phyloP scores from a whole-genome alignment of 2,329 filamentous ascomycete species.

The Endoconidiophora laricicola region DNA sequence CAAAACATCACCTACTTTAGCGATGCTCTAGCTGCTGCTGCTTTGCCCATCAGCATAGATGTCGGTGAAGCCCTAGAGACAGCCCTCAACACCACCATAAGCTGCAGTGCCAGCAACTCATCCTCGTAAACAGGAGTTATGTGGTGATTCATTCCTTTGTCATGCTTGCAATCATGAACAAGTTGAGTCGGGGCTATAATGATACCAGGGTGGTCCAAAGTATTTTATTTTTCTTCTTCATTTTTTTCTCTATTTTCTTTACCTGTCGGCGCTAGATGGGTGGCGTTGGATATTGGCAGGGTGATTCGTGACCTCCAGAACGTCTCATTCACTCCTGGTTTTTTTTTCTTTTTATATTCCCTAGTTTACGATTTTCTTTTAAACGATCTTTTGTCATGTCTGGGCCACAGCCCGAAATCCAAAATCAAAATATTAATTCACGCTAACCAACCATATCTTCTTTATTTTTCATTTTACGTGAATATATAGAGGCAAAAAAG shows the following conservation, averaged over 20 bases:
- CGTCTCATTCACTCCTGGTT: not conserved
- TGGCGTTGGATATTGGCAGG: not conserved
- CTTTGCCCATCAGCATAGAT: conserved; percentile 36
- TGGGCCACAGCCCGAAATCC: too few species aligned
- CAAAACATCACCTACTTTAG: conserved; percentile 39
- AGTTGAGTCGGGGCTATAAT: too few species aligned
- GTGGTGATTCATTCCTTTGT: too few species aligned
- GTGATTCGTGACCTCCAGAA: not conserved
- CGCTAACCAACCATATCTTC: too few species aligned
- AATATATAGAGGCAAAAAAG: too few species aligned
- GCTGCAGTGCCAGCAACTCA: conserved; percentile 3
- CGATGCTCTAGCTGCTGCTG: conserved; percentile 33
- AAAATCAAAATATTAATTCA: too few species aligned
- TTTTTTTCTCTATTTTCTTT: not conserved
- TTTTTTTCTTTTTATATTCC: not conserved
- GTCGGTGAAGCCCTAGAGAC: conserved; percentile 27
- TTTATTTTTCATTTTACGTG: too few species aligned
- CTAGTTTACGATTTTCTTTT: not conserved
- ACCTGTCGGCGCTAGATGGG: not conserved
- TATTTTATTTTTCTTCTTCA: too few species aligned
- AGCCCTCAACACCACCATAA: conserved; percentile 18
- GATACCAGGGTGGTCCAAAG: too few species aligned
- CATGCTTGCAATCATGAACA: too few species aligned
- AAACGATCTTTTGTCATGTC: too few species aligned
- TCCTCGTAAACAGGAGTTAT: conserved; percentile 1